phyloP scores from a whole-genome alignment of 768 basidiomycete genomes.

The Inosperma sp. region DNA sequence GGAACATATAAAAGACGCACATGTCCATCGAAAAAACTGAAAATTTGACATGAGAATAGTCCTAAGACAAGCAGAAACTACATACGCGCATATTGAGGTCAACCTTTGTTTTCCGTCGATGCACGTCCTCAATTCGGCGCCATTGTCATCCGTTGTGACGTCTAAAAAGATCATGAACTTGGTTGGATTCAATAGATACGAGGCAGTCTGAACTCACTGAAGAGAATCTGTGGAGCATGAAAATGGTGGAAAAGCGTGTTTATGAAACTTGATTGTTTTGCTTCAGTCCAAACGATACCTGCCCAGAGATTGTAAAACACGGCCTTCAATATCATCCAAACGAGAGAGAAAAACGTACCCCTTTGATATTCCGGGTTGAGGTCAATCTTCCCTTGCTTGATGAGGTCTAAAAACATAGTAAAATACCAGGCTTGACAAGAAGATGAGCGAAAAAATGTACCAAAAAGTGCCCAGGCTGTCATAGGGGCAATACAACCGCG shows the following conservation, averaged over 20 bases:
- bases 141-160: constrained; percentile 36
- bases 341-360: constrained; percentile 31
- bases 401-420: constrained; percentile 37
- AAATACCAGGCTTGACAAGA: not conserved
- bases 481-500: not conserved
- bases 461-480: constrained; percentile 30
- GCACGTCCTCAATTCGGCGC: constrained; percentile 45
- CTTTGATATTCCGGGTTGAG: constrained; percentile 66
- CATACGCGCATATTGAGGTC: constrained; percentile 58
- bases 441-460: constrained; percentile 22
- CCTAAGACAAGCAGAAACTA: not conserved
- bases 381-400: constrained; percentile 43
- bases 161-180: constrained; percentile 28
- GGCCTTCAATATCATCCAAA: too few species aligned
- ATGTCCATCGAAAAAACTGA: constrained; percentile 7
- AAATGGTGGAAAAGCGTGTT: constrained; percentile 63
- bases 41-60: not conserved
- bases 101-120: constrained; percentile 74
- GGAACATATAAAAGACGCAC: not conserved
- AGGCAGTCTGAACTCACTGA: constrained; percentile 38
- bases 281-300: constrained; percentile 64
- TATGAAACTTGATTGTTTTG: constrained; percentile 56
- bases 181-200: not conserved
- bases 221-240: constrained; percentile 64
- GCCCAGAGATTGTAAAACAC: not conserved